phyloP scores from a whole-genome alignment of 495 filamentous ascomycete species.

The Achaetomiella virescens region DNA sequence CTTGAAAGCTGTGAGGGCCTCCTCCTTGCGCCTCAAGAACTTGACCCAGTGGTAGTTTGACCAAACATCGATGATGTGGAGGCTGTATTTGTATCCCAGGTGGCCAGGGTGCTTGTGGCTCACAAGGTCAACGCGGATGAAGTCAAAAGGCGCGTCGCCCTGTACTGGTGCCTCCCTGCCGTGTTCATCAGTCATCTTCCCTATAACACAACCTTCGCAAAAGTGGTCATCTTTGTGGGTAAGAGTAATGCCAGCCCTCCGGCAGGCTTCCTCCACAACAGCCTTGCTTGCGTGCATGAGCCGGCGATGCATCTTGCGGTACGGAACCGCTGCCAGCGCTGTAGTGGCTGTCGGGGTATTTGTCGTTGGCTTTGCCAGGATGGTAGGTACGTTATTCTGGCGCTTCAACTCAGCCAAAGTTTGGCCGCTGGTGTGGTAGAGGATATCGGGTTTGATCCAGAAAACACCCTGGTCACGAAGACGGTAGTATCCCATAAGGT shows the following conservation, averaged over 20 bases:
- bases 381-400: neutral
- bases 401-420: neutral
- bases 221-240: neutral
- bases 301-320: neutral
- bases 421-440: neutral
- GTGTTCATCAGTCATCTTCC: neutral
- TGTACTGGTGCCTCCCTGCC: neutral
- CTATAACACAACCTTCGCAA: neutral
- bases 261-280: neutral
- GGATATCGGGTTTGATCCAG: neutral
- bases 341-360: no score
- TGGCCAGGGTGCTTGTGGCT: neutral
- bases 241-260: neutral
- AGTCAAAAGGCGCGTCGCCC: neutral
- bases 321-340: no score
- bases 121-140: neutral
- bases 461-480: neutral
- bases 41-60: neutral
- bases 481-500: neutral
- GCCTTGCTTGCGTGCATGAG: neutral
- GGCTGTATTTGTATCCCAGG: neutral
- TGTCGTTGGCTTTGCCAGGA: neutral
- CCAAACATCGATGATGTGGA: neutral
- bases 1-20: neutral
- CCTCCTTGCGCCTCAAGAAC: neutral